Base-by-base conservation (phyloP, 192 early-diverging fungal genomes). In the Gigaspora rosea region DNA sequence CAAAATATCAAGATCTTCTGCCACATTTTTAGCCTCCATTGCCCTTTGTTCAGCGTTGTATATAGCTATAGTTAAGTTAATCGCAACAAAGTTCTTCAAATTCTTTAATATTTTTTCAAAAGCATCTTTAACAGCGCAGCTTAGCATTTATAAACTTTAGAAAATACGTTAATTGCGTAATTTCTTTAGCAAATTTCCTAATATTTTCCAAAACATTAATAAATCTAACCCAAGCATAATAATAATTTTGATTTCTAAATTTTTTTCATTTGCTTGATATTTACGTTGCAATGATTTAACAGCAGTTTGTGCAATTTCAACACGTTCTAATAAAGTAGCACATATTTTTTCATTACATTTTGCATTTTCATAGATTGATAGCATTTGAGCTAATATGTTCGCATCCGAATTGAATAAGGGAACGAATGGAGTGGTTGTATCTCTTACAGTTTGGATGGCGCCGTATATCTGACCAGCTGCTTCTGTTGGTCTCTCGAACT, bases 321-420 rank as follows among this genome's bases (percentile, higher is more conserved):
- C 49, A 32, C 70, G 47, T 32, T 71, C 70, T 10, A 46, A 36
- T 36, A 71, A 54, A 56, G 70, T 51, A 16, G 8, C 35, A 71
- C 47, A 32, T n/a, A 71, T 71, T 27, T n/a, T 71, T 71, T 71
- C 46, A 36, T 71, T 71, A 54, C 51, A 56, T 36, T 52, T 27
- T 15, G 70, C 70, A 46, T 16, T 20, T 36, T 71, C 20, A 54
- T 54, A 54, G 13, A 54, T 56, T 65, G 18, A 54, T 18, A 18
- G 4, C 52, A 56, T 18, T 56, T 56, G 12, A 56, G 1, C 5
- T 18, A 56, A 2, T 5, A 56, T n/a, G 2, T 12, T 56, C 12
- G 52, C 4, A 15, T 18, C 52, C 12, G 2, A 1, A 15, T n/a
- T 15, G 13, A 56, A 56, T 56, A 56, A 56, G 5, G 52, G 52